Conservation (phyloP, 2,329 filamentous ascomycete species). For the Ophiosphaerella herpotricha region DNA sequence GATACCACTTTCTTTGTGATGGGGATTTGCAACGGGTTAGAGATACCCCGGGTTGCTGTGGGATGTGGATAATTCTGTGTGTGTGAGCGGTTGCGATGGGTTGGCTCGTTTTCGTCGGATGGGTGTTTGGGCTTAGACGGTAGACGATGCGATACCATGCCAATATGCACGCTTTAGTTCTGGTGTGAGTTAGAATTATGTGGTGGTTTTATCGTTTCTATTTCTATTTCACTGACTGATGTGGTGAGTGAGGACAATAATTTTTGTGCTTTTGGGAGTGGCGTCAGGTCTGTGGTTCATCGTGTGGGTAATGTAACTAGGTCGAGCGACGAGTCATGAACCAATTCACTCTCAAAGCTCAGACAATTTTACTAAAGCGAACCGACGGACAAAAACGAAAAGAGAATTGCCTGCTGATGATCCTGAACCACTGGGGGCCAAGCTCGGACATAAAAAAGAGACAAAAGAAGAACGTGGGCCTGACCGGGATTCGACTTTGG, state of each 20-base stretch:
- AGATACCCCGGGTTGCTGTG: conserved; percentile 19
- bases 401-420: too few relatives aligned
- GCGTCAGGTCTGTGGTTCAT: too few relatives aligned
- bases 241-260: too few relatives aligned
- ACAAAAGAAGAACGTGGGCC: conserved; percentile 19
- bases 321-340: background rate
- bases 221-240: too few relatives aligned
- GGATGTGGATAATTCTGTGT: background rate
- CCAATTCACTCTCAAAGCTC: background rate
- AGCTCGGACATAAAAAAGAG: conserved; percentile 1
- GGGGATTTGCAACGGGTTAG: conserved; percentile 5
- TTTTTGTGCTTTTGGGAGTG: too few relatives aligned
- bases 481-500: conserved; percentile 38
- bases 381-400: too few relatives aligned
- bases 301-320: background rate
- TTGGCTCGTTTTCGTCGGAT: too few relatives aligned
- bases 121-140: conserved; percentile 9
- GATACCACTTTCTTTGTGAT: conserved; percentile 25
- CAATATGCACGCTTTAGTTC: conserved; percentile 1
- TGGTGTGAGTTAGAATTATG: background rate
- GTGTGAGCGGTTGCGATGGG: too few relatives aligned
- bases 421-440: too few relatives aligned
- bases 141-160: conserved; percentile 5
- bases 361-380: too few relatives aligned
- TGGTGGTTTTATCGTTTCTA: too few relatives aligned